Percentiles rank a stretch among this genome's conserved stretches.
Evolutionary conservation across 768 basidiomycete species (phyloP).

Genomic region (Leccinum variicolor): DNA sequence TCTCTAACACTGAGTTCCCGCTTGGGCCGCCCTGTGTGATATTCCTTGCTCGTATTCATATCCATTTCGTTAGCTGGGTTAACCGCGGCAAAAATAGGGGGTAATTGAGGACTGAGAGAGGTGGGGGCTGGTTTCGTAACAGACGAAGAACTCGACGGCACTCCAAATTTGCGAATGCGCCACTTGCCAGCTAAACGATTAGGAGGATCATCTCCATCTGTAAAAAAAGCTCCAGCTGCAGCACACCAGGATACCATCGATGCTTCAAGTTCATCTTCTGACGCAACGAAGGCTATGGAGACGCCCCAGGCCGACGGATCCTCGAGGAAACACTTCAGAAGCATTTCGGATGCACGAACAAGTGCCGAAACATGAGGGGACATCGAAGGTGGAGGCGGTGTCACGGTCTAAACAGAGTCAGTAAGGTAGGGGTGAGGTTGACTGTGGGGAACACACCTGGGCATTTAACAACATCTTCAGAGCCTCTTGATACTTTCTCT

Average conservation of each 20-base stretch:
- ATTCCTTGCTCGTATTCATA: constrained; percentile 5
- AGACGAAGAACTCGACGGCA: constrained; percentile 1
- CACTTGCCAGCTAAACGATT: constrained; percentile 17
- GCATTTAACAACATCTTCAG: constrained; percentile 36
- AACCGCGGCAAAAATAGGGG: constrained; percentile 8
- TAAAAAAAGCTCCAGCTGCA: constrained; percentile 37
- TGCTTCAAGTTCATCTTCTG: constrained; percentile 49
- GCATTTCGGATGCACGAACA: constrained; percentile 45
- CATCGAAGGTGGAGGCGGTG: constrained; percentile 51
- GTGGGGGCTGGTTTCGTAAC: constrained; percentile 5
- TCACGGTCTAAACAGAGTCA: constrained; percentile 27
- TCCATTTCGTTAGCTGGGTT: constrained; percentile 3
- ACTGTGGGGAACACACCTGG: constrained; percentile 25
- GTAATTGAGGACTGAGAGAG: constrained; percentile 8
- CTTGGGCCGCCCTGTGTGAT: background rate
- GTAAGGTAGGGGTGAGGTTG: background rate
- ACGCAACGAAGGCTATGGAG: constrained; percentile 53
- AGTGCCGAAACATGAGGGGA: constrained; percentile 49
- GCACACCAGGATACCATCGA: constrained; percentile 54
- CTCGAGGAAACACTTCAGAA: constrained; percentile 49
- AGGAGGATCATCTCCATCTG: constrained; percentile 14
- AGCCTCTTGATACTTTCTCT: constrained; percentile 41
- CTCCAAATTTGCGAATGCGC: constrained; percentile 21
- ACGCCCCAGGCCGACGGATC: constrained; percentile 69
- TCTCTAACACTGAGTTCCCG: constrained; percentile 43